These are phyloP conservation scores for Fusarium sp. DNA, from an alignment of 2,329 filamentous ascomycete genomes.

Conservation along the genomic window DNA sequence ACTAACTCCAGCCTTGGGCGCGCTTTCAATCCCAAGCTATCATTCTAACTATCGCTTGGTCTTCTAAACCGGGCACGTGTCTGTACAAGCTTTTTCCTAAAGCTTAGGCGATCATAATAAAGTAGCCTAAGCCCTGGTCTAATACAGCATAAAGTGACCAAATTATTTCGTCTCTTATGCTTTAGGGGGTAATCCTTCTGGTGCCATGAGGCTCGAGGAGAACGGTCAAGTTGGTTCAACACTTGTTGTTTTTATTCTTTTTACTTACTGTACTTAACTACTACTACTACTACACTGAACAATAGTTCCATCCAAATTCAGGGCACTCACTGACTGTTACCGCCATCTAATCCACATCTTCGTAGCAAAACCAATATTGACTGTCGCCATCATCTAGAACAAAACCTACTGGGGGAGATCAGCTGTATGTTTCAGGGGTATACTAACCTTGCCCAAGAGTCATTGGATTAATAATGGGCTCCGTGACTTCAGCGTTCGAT, in stretches of 20 bases:
- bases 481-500: background rate
- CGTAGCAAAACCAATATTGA: background rate
- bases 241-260: constrained; percentile 1
- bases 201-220: background rate
- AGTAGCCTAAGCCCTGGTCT: background rate
- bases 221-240: background rate
- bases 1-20: background rate
- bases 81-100: background rate
- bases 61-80: background rate
- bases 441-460: background rate
- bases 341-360: background rate
- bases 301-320: background rate
- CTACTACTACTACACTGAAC: background rate
- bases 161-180: background rate
- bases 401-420: background rate
- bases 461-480: background rate
- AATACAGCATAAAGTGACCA: background rate
- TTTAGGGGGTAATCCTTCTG: background rate
- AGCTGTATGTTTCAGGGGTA: background rate
- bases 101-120: background rate
- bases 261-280: background rate
- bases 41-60: background rate
- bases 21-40: background rate
- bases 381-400: background rate
- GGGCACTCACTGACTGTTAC: background rate